A percentile compares a stretch with the other conserved stretches of the same genome.
Conservation (phyloP, 2,329 filamentous ascomycete species). For the Fusarium sp. region DNA sequence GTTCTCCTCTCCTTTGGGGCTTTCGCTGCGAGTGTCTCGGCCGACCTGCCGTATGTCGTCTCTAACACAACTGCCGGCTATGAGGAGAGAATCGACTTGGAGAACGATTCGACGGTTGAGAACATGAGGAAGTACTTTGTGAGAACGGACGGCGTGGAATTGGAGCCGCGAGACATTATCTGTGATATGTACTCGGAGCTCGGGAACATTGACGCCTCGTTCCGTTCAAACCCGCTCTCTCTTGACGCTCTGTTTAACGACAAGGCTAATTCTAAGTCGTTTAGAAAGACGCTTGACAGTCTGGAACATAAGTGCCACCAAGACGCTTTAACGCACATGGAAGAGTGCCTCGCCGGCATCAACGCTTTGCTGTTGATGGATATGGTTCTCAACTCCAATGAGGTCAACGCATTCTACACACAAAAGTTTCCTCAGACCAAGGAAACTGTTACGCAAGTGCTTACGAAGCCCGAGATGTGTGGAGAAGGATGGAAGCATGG, state of each 20-base stretch:
- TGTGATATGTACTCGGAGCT: background rate
- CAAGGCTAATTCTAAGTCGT: background rate
- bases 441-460: background rate
- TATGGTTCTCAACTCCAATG: accelerated
- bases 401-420: background rate
- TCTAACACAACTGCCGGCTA: background rate
- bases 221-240: background rate
- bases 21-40: background rate
- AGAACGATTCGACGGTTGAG: too few relatives aligned
- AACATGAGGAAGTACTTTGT: background rate
- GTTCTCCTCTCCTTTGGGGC: background rate
- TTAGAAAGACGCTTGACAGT: background rate
- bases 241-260: background rate
- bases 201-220: background rate
- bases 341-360: background rate
- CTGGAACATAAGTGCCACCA: background rate
- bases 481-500: background rate
- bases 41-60: background rate
- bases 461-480: background rate
- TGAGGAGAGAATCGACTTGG: background rate
- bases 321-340: background rate
- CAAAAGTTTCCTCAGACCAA: background rate
- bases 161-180: background rate
- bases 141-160: background rate
- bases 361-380: background rate